Percentiles rank a stretch among this genome's conserved stretches.
Conservation (phyloP, 257 asterid genomes). For the Solanum pinnatisectum region DNA sequence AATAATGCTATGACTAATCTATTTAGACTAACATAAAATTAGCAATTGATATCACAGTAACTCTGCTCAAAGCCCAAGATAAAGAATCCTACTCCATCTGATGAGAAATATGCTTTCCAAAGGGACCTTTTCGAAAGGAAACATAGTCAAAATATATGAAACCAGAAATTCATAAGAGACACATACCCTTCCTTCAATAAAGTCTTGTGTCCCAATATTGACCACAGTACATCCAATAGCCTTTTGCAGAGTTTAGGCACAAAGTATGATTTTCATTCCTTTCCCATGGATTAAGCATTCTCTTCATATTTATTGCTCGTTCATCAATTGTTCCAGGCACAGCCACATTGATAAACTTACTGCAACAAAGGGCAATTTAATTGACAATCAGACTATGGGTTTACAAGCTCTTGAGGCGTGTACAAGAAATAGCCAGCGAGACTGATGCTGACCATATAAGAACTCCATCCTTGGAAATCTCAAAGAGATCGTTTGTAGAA, state of each 20-base stretch:
- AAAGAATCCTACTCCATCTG: not conserved
- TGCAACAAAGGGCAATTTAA: constrained; percentile 26
- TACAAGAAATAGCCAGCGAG: not conserved
- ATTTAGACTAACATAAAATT: not conserved
- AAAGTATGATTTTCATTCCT: constrained; percentile 94
- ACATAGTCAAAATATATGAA: not conserved
- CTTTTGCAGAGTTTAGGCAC: constrained; percentile 96
- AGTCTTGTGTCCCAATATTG: constrained; percentile 93
- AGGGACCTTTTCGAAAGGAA: not conserved
- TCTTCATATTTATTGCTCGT: constrained; percentile 88
- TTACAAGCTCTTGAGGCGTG: not conserved
- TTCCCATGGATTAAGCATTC: constrained; percentile 93
- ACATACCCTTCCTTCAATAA: constrained; percentile 94
- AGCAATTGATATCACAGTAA: not conserved
- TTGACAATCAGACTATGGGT: not conserved
- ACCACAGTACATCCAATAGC: constrained; percentile 99
- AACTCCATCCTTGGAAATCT: constrained; percentile 91
- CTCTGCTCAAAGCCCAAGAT: not conserved
- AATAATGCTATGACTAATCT: not conserved
- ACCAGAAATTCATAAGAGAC: not conserved
- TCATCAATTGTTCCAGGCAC: constrained; percentile 97
- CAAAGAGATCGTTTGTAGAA: constrained; percentile 80
- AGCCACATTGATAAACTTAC: constrained; percentile 94
- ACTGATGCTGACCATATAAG: constrained; percentile 67
- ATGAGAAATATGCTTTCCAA: not conserved